These are phyloP conservation scores for Scutellaria galericulata DNA, from an alignment of 257 asterid species.

Conservation along the genomic window DNA sequence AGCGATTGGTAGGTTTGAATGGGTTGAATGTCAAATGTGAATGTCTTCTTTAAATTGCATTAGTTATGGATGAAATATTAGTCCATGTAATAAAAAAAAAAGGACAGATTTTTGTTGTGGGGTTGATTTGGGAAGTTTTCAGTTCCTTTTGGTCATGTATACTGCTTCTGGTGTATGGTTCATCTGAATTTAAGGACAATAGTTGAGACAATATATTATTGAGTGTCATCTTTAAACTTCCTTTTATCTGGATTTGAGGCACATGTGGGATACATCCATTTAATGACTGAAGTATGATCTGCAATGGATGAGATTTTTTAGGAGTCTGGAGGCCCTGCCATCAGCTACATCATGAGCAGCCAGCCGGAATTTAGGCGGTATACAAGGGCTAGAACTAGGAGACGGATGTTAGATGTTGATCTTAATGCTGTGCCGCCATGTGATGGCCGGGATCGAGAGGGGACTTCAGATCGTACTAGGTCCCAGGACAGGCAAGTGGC, in stretches of 20 bases:
- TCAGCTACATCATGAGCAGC: slow-evolving; percentile 43
- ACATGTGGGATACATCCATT: neutral
- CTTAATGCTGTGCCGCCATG: slow-evolving; percentile 56
- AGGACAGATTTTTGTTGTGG: neutral
- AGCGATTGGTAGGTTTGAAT: neutral
- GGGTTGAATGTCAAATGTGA: neutral
- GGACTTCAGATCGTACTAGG: slow-evolving; percentile 34
- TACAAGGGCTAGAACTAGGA: slow-evolving; percentile 47
- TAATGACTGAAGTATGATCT: slow-evolving; percentile 15
- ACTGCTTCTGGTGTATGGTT: neutral
- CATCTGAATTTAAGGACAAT: neutral
- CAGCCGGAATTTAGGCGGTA: slow-evolving; percentile 39
- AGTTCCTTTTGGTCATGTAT: neutral
- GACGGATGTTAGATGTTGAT: slow-evolving; percentile 49
- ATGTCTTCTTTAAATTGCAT: neutral
- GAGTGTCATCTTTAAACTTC: neutral
- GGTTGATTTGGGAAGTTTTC: neutral
- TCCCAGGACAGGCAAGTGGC: slow-evolving; percentile 43
- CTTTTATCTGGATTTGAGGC: slow-evolving; percentile 2
- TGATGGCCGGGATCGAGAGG: slow-evolving; percentile 44
- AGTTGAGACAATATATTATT: neutral
- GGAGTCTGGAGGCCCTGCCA: slow-evolving; percentile 28
- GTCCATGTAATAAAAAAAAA: neutral
- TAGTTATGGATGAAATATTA: neutral
- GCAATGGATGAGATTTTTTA: slow-evolving; percentile 27